Base-by-base conservation (phyloP, 176 grass and related monocot genomes). In the Aegilops umbellulata region DNA sequence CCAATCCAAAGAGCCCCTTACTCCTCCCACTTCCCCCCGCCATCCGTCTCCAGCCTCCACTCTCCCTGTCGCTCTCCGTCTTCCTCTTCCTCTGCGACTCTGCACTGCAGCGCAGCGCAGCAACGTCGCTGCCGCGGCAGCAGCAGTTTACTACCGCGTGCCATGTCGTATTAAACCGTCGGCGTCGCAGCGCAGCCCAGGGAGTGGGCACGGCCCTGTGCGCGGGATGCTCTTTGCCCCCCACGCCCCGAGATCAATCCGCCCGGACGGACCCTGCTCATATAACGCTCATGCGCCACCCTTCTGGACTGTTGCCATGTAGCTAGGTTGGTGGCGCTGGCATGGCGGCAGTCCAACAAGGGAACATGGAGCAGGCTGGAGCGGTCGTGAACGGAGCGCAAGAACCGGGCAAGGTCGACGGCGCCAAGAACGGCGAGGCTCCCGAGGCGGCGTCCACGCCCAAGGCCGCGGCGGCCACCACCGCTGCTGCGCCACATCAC, bases 221-320 rank as follows among this genome's bases (percentile, higher is more conserved):
- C 58, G 63, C 29, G 10, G 51, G 90, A 77, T 91, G 86, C 77
- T 85, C 86, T 88, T 88, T 85, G 90, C 86, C 82, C 57, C 70
- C 80, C 47, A 32, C 46, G 22, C 42, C 14, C 29, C n/a, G 32
- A 73, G 26, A 57, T 29, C 46, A 27, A 74, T 29, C 76, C 25
- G 0, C 0, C 35, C 66, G 20, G 57, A 71, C 66, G 20, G 57
- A 71, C 83, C 23, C 74, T 15, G 17, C 34, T 75, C 87, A 74
- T 83, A 82, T 84, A 84, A 25, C 49, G 80, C 81, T 70, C 76
- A 77, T 46, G 64, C 23, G 29, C 22, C 85, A 58, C 35, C 60
- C 5, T 66, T 87, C 60, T 8, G 16, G 2, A 76, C 62, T 24
- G 57, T 32, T 80, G 74, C 19, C 27, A 42, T 70, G 36, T 24